Base-by-base conservation (phyloP, 305 asterid genomes). In the Andrographis paniculata region DNA sequence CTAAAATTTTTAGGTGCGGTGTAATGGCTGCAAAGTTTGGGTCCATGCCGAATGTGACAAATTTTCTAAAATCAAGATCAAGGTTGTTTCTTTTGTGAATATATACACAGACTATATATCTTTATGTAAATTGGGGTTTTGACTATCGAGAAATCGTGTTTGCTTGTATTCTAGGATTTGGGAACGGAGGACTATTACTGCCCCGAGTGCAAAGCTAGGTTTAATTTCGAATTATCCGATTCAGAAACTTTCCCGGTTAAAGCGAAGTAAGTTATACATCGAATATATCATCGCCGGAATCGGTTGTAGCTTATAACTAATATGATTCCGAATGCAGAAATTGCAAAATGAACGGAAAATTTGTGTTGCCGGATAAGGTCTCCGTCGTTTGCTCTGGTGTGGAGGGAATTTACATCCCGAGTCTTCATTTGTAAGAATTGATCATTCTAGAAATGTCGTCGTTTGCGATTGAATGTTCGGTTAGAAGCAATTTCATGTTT, bases 131-230 rank as follows among this genome's bases (percentile, higher is more conserved):
- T 37, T 62, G 48, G 44, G 51, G 40, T 61, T 19, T 45, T 56
- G 55, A 40, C 47, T 62, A 33, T 46, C 51, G 55, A 59, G 50
- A 37, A 50, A 52, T 47, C 52, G 18, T 17, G 37, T 59, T 67
- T 59, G 21, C 47, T 54, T 39, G 66, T 63, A 55, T 60, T 72
- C 20, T 63, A 91, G 99, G 85, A 73, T 68, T 66, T 79, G 56
- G 77, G 73, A 47, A 61, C 71, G 58, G 56, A 67, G 50, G 82
- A 79, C 61, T 91, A 87, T 58, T 79, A 71, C 60, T 92, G 99
- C 68, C 99, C 95, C 52, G 99, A 84, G 77, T 92, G 99, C 93
- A 81, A 78, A 72, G 96, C 94, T 35, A 76, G 87, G 73, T 80
- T 81, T 67, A 84, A 74, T 55, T 92, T 87, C 66, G 96, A 87